Evolutionary conservation across 202 grass and related monocot genomes (phyloP).

Genomic region (Hordeum pubiflorum): DNA sequence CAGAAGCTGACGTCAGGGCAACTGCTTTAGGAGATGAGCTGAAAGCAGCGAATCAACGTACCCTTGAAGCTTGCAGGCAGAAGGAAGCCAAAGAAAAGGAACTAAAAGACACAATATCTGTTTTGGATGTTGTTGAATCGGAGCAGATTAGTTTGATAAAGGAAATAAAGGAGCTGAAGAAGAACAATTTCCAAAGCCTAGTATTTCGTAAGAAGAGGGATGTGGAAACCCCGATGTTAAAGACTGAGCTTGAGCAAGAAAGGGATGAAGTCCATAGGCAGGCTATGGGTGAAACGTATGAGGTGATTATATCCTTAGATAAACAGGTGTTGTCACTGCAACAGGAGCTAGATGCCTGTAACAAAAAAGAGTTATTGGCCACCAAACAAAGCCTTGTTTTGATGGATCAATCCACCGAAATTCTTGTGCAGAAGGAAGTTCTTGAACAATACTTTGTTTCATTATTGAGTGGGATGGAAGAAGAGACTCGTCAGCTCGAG

Average conservation of each 20-base stretch:
- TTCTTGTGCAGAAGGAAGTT: constrained; percentile 42
- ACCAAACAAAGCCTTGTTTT: constrained; percentile 37
- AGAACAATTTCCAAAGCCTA: constrained; percentile 18
- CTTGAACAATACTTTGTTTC: constrained; percentile 31
- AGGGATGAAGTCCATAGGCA: constrained; percentile 71
- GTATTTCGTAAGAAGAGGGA: background rate
- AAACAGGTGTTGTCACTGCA: constrained; percentile 42
- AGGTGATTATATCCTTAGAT: constrained; percentile 73
- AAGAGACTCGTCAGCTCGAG: constrained; percentile 31
- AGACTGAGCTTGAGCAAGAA: constrained; percentile 43
- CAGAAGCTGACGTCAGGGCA: constrained; percentile 31
- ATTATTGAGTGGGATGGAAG: constrained; percentile 26
- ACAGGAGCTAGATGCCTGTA: constrained; percentile 38
- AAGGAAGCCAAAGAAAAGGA: constrained; percentile 36
- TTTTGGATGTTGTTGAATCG: constrained; percentile 60
- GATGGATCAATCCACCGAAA: constrained; percentile 41
- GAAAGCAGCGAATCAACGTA: constrained; percentile 22
- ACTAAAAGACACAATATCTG: constrained; percentile 41
- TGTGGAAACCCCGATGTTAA: background rate
- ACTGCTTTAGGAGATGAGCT: constrained; percentile 30
- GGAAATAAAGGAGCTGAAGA: constrained; percentile 48
- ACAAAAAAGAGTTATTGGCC: constrained; percentile 32
- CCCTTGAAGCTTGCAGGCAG: constrained; percentile 14
- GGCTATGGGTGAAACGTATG: constrained; percentile 65
- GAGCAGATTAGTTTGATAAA: constrained; percentile 51